A percentile compares a stretch with the other conserved stretches of the same genome.
Conservation (phyloP, 176 grass and related monocot genomes). For the Aechmea fasciata region DNA sequence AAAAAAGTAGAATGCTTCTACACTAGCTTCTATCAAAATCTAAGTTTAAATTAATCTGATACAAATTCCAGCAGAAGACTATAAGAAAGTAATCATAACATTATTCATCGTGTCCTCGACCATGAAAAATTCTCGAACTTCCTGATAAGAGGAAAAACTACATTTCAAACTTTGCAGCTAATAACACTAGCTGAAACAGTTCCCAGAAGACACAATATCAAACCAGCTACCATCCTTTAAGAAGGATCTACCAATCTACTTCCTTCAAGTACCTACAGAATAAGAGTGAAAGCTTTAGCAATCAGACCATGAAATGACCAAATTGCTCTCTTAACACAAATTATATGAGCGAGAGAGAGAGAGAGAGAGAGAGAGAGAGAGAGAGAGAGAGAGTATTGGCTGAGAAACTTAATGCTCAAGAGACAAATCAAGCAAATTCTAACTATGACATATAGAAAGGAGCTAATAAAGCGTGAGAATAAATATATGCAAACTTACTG, state of each 20-base stretch:
- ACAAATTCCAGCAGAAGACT: too few species aligned
- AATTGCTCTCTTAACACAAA: background rate
- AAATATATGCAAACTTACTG: background rate
- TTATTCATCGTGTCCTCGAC: too few species aligned
- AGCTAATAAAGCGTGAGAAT: background rate
- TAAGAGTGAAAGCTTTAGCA: background rate
- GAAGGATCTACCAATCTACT: background rate
- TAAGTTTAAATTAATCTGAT: too few species aligned
- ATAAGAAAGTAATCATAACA: too few species aligned
- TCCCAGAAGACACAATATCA: background rate
- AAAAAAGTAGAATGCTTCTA: too few species aligned
- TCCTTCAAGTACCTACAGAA: conserved; percentile 3
- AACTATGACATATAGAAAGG: background rate
- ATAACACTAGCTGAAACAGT: background rate
- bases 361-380: background rate
- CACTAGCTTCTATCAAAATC: too few species aligned
- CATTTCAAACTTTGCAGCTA: background rate
- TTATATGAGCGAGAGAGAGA: too few species aligned
- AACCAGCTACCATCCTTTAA: background rate
- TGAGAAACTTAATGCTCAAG: background rate
- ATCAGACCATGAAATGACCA: background rate
- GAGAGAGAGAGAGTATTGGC: background rate
- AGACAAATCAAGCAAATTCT: background rate
- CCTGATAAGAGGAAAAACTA: too few species aligned
- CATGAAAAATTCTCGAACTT: too few species aligned